Evolutionary conservation across 2,329 filamentous ascomycete species (phyloP).

Genomic region (Chrysoporthe deuterocubensis): DNA sequence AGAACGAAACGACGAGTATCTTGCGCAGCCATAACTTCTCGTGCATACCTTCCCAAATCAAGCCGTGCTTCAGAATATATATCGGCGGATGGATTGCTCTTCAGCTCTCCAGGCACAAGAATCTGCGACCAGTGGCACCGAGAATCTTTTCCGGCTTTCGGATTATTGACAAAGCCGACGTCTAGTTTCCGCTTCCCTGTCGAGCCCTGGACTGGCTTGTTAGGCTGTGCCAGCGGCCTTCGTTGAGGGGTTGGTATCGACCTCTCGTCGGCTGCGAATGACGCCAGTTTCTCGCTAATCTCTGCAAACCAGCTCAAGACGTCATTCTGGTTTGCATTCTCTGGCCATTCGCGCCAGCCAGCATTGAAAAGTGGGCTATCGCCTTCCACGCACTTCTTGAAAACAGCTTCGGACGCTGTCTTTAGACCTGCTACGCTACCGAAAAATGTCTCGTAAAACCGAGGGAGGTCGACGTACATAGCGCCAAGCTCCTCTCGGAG

Average conservation of each 20-base stretch:
- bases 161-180: slow-evolving; percentile 21
- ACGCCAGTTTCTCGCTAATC: too few species aligned
- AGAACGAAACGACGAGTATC: slow-evolving; percentile 44
- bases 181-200: slow-evolving; percentile 14
- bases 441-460: neutral
- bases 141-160: too few species aligned
- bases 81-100: slow-evolving; percentile 49
- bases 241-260: slow-evolving; percentile 31
- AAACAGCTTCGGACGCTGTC: too few species aligned
- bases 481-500: slow-evolving; percentile 41
- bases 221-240: slow-evolving; percentile 36
- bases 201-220: slow-evolving; percentile 34
- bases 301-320: too few species aligned
- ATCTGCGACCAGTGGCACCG: slow-evolving; percentile 38
- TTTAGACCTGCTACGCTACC: too few species aligned
- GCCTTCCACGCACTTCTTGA: slow-evolving; percentile 26
- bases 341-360: too few species aligned
- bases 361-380: slow-evolving; percentile 36
- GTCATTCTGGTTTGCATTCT: too few species aligned
- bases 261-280: neutral
- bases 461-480: slow-evolving; percentile 41
- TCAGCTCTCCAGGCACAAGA: slow-evolving; percentile 50
- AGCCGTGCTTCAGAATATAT: slow-evolving; percentile 36
- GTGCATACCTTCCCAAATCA: slow-evolving; percentile 41
- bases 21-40: slow-evolving; percentile 45